Conservation (phyloP, 306 rosid genomes). For the Cicer yamashitae region DNA sequence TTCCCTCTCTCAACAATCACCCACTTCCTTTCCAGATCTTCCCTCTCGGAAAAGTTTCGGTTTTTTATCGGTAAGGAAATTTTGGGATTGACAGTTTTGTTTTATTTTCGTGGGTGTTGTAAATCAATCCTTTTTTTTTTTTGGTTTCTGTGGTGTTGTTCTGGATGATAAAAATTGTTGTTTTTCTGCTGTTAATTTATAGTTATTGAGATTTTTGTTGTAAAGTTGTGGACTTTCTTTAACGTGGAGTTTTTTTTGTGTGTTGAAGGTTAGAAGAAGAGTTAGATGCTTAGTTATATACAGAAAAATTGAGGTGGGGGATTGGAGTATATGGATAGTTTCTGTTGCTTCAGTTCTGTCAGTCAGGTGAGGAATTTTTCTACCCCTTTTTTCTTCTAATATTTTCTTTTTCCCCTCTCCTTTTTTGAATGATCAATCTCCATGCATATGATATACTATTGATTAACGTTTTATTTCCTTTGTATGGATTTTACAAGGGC, state of each 20-base stretch:
- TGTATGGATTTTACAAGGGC: slow-evolving; percentile 23
- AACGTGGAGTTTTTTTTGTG: slow-evolving; percentile 34
- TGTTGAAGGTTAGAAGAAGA: slow-evolving; percentile 41
- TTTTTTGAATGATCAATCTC: slow-evolving; percentile 32
- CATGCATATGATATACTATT: slow-evolving; percentile 12
- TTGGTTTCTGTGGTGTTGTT: background rate
- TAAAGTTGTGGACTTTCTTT: slow-evolving; percentile 33
- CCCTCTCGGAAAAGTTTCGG: slow-evolving; percentile 41
- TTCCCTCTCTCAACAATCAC: slow-evolving; percentile 31
- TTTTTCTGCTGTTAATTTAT: slow-evolving; percentile 38
- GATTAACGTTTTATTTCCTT: slow-evolving; percentile 1
- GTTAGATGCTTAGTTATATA: slow-evolving; percentile 66
- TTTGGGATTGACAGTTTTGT: slow-evolving; percentile 38
- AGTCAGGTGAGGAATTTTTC: slow-evolving; percentile 60
- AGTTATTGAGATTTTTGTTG: slow-evolving; percentile 22
- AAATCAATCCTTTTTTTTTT: slow-evolving; percentile 1
- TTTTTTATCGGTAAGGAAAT: slow-evolving; percentile 60
- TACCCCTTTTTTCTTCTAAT: slow-evolving; percentile 7
- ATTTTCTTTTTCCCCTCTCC: background rate
- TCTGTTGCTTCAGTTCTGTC: slow-evolving; percentile 80
- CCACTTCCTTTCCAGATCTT: slow-evolving; percentile 44
- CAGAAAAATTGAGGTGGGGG: slow-evolving; percentile 58
- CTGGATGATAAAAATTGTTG: slow-evolving; percentile 33
- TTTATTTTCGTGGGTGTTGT: slow-evolving; percentile 14
- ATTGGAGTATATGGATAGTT: slow-evolving; percentile 68